Conservation (phyloP, 345 rosid species). For the Balakata baccata region DNA sequence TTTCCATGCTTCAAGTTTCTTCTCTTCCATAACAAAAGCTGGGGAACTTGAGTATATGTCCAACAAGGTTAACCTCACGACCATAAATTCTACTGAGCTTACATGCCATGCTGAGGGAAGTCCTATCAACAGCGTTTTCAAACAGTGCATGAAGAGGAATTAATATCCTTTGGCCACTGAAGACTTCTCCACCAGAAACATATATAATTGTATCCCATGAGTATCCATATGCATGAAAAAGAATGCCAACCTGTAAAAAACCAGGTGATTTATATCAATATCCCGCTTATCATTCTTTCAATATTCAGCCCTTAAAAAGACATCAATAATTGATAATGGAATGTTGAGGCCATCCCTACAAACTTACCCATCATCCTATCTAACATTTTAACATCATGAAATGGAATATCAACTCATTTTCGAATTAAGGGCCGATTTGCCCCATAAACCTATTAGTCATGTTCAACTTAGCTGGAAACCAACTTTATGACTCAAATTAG, state of each 20-base stretch:
- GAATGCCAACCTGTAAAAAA: slow-evolving; percentile 74
- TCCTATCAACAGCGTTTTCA: slow-evolving; percentile 83
- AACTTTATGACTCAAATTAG: too few species aligned
- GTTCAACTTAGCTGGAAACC: too few species aligned
- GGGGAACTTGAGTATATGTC: slow-evolving; percentile 39
- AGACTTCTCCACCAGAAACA: slow-evolving; percentile 91
- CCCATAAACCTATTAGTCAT: too few species aligned
- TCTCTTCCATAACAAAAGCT: slow-evolving; percentile 52
- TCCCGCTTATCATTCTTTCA: not conserved
- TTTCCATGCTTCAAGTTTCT: slow-evolving; percentile 58
- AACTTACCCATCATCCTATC: not conserved
- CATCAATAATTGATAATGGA: not conserved
- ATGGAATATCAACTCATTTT: not conserved
- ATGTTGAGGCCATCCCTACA: not conserved
- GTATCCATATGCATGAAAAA: slow-evolving; percentile 92
- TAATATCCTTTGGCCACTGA: slow-evolving; percentile 87
- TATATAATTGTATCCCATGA: slow-evolving; percentile 82
- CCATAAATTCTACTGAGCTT: slow-evolving; percentile 86
- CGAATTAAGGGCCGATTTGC: too few species aligned
- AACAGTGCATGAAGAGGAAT: slow-evolving; percentile 90
- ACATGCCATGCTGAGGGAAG: slow-evolving; percentile 81
- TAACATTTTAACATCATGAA: not conserved
- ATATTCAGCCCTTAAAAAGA: not conserved
- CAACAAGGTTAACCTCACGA: slow-evolving; percentile 60
- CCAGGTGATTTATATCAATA: slow-evolving; percentile 2